Percentiles rank a stretch among this genome's conserved stretches.
phyloP scores from a whole-genome alignment of 768 basidiomycete genomes.

The Agaricus blazei region DNA sequence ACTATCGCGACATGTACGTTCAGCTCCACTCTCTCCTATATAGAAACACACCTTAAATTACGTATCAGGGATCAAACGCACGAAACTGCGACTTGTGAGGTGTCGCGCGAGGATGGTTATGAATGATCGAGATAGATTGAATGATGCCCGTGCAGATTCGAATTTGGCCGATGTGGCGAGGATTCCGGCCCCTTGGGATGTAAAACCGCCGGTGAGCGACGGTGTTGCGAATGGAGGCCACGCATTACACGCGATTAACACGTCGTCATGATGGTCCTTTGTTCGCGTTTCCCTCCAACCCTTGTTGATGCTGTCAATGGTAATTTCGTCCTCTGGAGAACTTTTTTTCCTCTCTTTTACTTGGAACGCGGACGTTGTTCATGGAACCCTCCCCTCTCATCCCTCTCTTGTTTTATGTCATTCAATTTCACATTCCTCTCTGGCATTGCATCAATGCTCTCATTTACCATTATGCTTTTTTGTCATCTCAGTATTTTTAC shows the following conservation, averaged over 20 bases:
- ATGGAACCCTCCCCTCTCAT: neutral
- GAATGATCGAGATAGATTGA: conserved; percentile 66
- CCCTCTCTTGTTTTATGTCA: neutral
- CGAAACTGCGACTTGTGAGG: conserved; percentile 76
- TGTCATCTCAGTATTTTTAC: conserved; percentile 5
- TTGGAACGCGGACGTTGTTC: neutral
- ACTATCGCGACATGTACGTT: conserved; percentile 73
- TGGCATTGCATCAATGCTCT: conserved; percentile 2
- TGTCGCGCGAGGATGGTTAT: conserved; percentile 75
- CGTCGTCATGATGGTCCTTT: conserved; percentile 4
- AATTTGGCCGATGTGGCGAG: conserved; percentile 73
- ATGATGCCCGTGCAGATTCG: conserved; percentile 73
- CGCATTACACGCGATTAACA: conserved; percentile 2
- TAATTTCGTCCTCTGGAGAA: too few species aligned
- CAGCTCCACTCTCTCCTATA: neutral
- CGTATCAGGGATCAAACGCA: conserved; percentile 72
- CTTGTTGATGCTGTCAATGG: too few species aligned
- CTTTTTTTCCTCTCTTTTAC: neutral
- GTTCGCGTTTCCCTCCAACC: neutral
- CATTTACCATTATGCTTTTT: conserved; percentile 12
- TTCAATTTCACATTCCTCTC: neutral
- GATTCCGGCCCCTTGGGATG: conserved; percentile 70
- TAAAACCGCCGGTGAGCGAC: conserved; percentile 25
- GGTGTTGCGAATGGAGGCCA: neutral
- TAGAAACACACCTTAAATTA: conserved; percentile 1